A percentile compares a stretch with the other conserved stretches of the same genome.
Conservation (phyloP, 176 grass and related monocot genomes). For the Aegilops tauschii region DNA sequence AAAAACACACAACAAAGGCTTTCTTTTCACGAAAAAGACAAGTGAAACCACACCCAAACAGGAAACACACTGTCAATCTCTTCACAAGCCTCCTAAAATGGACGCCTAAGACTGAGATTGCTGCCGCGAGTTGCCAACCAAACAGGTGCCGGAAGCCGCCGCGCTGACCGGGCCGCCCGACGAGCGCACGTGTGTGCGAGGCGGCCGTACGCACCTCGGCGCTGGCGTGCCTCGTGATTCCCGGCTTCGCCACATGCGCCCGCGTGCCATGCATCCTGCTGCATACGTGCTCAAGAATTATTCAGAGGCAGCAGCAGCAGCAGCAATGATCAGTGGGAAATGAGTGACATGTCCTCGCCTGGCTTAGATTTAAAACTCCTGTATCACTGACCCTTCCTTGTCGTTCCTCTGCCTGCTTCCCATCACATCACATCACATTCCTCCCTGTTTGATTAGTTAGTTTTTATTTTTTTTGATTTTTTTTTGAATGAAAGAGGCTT, state of each 20-base stretch:
- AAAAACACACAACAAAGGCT: too few relatives aligned
- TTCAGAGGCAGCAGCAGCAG: background rate
- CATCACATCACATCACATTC: too few relatives aligned
- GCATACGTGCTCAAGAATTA: background rate
- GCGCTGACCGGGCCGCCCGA: background rate
- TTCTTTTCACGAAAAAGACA: too few relatives aligned
- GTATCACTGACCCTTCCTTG: background rate
- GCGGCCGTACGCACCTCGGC: conserved; percentile 9
- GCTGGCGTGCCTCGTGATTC: conserved; percentile 42
- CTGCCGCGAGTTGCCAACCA: too few relatives aligned
- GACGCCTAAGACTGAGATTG: too few relatives aligned
- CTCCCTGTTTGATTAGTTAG: background rate
- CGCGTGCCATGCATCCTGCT: background rate
- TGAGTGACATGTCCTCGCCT: conserved; percentile 23
- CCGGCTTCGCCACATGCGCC: background rate
- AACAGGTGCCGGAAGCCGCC: too few relatives aligned
- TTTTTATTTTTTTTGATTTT: too few relatives aligned
- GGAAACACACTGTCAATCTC: too few relatives aligned
- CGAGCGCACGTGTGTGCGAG: conserved; percentile 1
- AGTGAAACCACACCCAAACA: too few relatives aligned
- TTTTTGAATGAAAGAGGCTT: too few relatives aligned
- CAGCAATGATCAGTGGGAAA: conserved; percentile 31
- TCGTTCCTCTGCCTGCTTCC: background rate
- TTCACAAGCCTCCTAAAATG: too few relatives aligned
- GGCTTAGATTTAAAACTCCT: background rate